Base-by-base conservation (phyloP, 768 basidiomycete species). In the Leccinum rimulosum region DNA sequence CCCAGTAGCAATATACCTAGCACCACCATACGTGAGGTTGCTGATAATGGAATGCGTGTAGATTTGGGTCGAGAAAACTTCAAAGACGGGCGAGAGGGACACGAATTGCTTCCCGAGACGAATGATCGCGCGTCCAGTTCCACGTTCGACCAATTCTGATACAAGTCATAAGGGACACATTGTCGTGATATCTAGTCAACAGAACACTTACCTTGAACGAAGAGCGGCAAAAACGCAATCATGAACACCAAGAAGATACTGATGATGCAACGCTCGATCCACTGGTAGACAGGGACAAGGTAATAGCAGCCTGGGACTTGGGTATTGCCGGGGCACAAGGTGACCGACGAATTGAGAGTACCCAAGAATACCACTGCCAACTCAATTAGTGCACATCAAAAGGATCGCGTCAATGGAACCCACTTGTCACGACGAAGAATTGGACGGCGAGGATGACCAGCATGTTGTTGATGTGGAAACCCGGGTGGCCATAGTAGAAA, bases 401-500 rank as follows among this genome's bases (percentile, higher is more conserved):
- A 12, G n/a, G 19, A 43, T 36, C 50, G 35, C 52, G 25, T 56
- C 33, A 58, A 30, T 8, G 28, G 56, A 54, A 83, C 91, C 66
- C 70, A 93, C 92, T 84, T 5, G 94, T 93, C 55, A 96, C 80
- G 68, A 98, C 83, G 83, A 99, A 98, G 60, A 95, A 78, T 74
- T 98, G 96, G 28, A 98, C 92, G 40, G 97, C 96, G 64, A 97
- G 76, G 70, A 99, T 99, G 75, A 99, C 91, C 71, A 98, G 80
- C 85, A 98, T 98, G 74, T 98, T 99, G 82, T 99, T 98, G 79
- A 99, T 96, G 71, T 98, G 97, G 88, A 99, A 99, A 55, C 93
- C 97, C 49, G 97, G 97, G 74, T 98, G 97, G 50, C 94, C 95
- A 67, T 99, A 99, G 80, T 99, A 98, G 83, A 98, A 99, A 52